These are phyloP conservation scores for Carallia pectinifolia DNA, from an alignment of 345 rosid species.

Conservation along the genomic window DNA sequence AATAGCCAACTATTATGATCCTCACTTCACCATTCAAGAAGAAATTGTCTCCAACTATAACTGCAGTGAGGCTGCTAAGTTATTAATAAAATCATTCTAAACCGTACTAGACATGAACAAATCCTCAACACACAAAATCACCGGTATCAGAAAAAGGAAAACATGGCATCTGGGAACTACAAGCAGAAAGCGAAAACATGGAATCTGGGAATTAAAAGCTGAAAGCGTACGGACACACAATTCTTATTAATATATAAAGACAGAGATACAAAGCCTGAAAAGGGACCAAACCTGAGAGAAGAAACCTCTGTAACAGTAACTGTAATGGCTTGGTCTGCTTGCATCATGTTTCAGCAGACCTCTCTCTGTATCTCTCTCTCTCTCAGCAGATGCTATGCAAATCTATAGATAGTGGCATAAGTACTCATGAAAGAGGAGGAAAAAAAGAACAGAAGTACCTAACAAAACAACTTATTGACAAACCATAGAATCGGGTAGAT, in stretches of 20 bases:
- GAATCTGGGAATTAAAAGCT: neutral
- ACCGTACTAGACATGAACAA: too few relatives aligned
- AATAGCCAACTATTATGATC: too few relatives aligned
- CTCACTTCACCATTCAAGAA: too few relatives aligned
- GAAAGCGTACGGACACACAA: neutral
- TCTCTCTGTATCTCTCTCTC: neutral
- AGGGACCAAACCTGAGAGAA: slow-evolving; percentile 5
- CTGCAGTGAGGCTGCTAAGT: too few relatives aligned
- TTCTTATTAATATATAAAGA: neutral
- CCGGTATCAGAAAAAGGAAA: too few relatives aligned
- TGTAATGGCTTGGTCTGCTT: slow-evolving; percentile 11
- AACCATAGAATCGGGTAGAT: neutral
- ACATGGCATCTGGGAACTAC: neutral
- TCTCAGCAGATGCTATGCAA: neutral
- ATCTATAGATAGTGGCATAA: neutral
- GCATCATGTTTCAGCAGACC: slow-evolving; percentile 11
- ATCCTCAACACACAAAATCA: too few relatives aligned
- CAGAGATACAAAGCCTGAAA: neutral
- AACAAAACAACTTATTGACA: neutral
- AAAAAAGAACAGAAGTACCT: neutral
- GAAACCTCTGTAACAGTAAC: slow-evolving; percentile 13
- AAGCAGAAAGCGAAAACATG: neutral
- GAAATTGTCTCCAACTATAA: too few relatives aligned
- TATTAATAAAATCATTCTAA: too few relatives aligned
- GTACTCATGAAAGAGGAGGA: neutral